Evolutionary conservation across 1,284 basidiomycete species (phyloP), one percentile per base, ranked within the genome.

Genomic region (Rhodofomes roseus): DNA sequence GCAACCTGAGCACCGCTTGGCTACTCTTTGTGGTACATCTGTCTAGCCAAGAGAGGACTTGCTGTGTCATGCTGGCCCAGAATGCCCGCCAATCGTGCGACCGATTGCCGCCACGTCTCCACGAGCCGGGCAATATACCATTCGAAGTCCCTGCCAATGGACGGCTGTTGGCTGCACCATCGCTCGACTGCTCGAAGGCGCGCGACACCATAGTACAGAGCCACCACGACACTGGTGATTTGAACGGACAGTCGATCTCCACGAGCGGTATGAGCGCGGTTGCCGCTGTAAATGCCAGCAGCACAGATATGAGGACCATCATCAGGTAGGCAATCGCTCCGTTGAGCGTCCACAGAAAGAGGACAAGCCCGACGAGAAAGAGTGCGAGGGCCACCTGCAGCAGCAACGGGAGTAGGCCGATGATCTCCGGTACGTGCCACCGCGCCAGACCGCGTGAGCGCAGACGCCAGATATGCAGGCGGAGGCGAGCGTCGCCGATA

Each of bases 351-450:
- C 50, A 50, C 1, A 62, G 56, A 27, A 65, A 53, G 16, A 60
- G 23, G 6, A 59, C 54, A 3, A 65, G 46, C 7, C 65, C 65
- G 25, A 60, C 25, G 18, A 65, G 57, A 46, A 67, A 65, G 11
- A 67, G 53, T 1, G 54, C 53, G 22, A 65, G 58, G 16, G 64
- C 40, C 16, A 59, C 12, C 22, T 62, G 62, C 12, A 67, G 55
- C 2, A 67, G 51, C 5, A 62, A n/a, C 3, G 65, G 65, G 2
- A 67, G 54, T 6, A 65, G 36, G 9, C 36, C 58, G 20, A 65
- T 53, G n/a, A 65, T 62, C 25, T 59, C 56, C 8, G 56, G 59
- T 2, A 66, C 62, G 3, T 54, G 40, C 63, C 63, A 66, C 16
- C 36, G 18, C 9, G 48, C 20, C 2, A 62, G 55, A 9, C 50